Conservation (phyloP, 192 early-diverging fungal genomes). For the Mortierella antarctica region DNA sequence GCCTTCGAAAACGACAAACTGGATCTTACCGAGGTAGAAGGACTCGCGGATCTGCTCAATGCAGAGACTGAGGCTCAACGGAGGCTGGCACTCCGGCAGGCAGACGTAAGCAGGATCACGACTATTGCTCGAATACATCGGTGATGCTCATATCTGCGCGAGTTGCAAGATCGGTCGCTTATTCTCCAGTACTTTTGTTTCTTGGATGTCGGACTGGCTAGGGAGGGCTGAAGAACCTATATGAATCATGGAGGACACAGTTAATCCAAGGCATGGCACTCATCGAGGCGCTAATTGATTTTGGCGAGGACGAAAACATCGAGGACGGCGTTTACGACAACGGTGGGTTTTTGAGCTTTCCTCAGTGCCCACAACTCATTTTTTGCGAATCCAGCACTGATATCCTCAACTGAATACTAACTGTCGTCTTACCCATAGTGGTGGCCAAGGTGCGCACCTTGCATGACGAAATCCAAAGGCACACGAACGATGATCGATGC, state of each 20-base stretch:
- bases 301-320: constrained; percentile 84
- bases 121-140: too few species aligned
- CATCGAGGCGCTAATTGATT: constrained; percentile 80
- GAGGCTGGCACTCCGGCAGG: constrained; percentile 73
- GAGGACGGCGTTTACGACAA: constrained; percentile 73
- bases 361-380: too few species aligned
- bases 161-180: too few species aligned
- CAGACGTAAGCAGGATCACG: constrained; percentile 54
- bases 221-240: constrained; percentile 70
- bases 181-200: background rate
- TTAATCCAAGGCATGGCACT: constrained; percentile 69
- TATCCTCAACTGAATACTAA: too few species aligned
- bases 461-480: constrained; percentile 48
- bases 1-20: constrained; percentile 80
- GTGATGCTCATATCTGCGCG: too few species aligned
- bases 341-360: constrained; percentile 29
- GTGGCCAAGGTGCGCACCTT: constrained; percentile 17
- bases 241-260: constrained; percentile 70
- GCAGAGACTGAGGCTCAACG: constrained; percentile 85
- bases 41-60: constrained; percentile 78
- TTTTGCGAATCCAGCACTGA: background rate
- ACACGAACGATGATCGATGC: constrained; percentile 70
- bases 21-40: constrained; percentile 79
- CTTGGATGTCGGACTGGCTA: constrained; percentile 7
- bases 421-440: constrained; percentile 1